Percentiles rank a stretch among this genome's conserved stretches.
phyloP scores from a whole-genome alignment of 2,329 filamentous ascomycete genomes.

The Magnaporthales sp. region DNA sequence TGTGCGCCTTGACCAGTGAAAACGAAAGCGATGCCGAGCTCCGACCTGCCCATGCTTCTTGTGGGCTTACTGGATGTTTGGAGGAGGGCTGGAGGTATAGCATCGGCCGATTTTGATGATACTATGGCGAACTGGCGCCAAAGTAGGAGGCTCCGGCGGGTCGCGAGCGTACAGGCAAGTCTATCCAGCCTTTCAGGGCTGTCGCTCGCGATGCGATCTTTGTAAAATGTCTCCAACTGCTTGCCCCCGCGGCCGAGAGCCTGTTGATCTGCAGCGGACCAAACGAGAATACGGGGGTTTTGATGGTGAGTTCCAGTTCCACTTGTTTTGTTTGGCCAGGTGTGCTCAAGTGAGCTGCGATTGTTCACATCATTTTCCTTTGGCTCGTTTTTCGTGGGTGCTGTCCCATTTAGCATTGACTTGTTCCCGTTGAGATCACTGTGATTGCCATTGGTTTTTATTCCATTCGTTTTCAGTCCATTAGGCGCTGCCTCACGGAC shows the following conservation, averaged over 20 bases:
- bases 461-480: too few relatives aligned
- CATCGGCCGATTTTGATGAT: background rate
- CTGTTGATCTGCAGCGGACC: background rate
- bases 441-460: too few relatives aligned
- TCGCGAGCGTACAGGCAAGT: slow-evolving; percentile 13
- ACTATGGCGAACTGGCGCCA: slow-evolving; percentile 2
- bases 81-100: background rate
- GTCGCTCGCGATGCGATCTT: background rate
- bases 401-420: too few relatives aligned
- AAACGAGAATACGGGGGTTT: background rate
- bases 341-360: background rate
- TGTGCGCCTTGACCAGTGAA: slow-evolving; percentile 27
- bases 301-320: background rate
- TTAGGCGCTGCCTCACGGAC: background rate
- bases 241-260: background rate
- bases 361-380: background rate
- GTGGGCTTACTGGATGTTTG: background rate
- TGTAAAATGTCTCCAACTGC: background rate
- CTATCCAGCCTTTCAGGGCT: background rate
- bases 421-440: background rate
- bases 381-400: background rate
- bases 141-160: slow-evolving; percentile 6
- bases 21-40: slow-evolving; percentile 13
- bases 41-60: background rate
- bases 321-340: background rate